Conservation (phyloP, 768 basidiomycete species). For the Atractiella rhizophila region DNA sequence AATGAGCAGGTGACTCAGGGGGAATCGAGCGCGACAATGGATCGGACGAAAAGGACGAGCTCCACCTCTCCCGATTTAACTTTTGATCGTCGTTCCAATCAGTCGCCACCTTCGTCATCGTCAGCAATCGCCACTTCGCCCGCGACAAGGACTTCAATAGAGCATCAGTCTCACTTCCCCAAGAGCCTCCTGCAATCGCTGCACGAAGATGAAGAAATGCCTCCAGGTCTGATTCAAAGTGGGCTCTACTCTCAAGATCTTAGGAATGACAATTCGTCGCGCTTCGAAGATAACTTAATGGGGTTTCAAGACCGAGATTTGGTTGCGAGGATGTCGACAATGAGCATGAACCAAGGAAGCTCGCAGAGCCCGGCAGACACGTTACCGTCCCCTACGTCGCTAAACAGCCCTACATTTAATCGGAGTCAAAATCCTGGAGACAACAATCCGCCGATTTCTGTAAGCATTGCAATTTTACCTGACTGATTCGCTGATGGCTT, state of each 20-base stretch:
- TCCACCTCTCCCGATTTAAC: not conserved
- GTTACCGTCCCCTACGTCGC: not conserved
- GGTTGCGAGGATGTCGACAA: not conserved
- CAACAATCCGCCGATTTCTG: conserved; percentile 90
- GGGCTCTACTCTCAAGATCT: not conserved
- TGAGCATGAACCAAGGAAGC: too few species aligned
- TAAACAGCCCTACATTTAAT: not conserved
- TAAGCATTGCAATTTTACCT: conserved; percentile 99
- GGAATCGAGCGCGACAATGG: conserved; percentile 1
- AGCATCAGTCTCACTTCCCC: not conserved
- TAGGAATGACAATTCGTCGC: not conserved
- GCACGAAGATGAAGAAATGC: not conserved
- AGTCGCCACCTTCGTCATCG: not conserved
- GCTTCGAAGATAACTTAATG: not conserved
- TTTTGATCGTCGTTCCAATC: not conserved
- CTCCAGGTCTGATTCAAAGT: not conserved
- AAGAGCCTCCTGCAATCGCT: not conserved
- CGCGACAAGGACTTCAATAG: not conserved
- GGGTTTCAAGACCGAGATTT: not conserved
- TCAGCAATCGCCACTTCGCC: not conserved
- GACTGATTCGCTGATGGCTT: conserved; percentile 48
- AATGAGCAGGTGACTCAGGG: not conserved
- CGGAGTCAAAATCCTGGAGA: conserved; percentile 32
- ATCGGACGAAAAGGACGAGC: not conserved
- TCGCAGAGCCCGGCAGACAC: conserved; percentile 13